Conservation (phyloP, 306 rosid species). For the Medicago ruthenica region DNA sequence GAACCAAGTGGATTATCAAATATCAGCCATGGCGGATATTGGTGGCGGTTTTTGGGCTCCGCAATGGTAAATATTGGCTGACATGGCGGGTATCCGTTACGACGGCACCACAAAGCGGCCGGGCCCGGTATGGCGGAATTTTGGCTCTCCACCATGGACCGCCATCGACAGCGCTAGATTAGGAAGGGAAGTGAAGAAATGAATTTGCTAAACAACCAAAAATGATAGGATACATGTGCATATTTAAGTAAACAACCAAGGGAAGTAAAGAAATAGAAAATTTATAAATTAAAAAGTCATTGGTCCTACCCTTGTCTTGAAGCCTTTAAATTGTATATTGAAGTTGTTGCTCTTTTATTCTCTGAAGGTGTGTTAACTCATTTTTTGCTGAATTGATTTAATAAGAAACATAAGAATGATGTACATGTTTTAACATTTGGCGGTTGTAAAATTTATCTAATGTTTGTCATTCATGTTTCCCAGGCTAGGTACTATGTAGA, state of each 20-base stretch:
- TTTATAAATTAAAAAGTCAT: constrained; percentile 4
- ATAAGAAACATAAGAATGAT: constrained; percentile 28
- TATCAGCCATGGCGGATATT: too few species aligned
- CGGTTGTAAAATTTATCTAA: constrained; percentile 38
- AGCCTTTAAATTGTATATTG: background rate
- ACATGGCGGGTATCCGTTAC: too few species aligned
- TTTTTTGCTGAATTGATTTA: constrained; percentile 12
- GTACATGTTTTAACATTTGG: constrained; percentile 29
- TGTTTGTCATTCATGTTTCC: constrained; percentile 42
- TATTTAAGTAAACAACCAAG: too few species aligned
- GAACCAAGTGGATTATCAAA: background rate
- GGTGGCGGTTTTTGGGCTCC: too few species aligned
- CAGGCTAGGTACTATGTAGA: constrained; percentile 85
- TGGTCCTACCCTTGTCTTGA: constrained; percentile 25
- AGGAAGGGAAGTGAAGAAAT: background rate
- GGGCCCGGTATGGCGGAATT: too few species aligned
- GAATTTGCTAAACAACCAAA: constrained; percentile 9
- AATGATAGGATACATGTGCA: background rate
- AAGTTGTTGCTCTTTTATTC: constrained; percentile 13
- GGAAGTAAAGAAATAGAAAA: too few species aligned
- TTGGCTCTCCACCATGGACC: too few species aligned
- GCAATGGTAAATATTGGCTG: too few species aligned
- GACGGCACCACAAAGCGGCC: too few species aligned
- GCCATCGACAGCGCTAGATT: background rate
- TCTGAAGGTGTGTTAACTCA: background rate